Conservation (phyloP, 805 yeast genomes). For the Komagataella pseudopastoris region DNA sequence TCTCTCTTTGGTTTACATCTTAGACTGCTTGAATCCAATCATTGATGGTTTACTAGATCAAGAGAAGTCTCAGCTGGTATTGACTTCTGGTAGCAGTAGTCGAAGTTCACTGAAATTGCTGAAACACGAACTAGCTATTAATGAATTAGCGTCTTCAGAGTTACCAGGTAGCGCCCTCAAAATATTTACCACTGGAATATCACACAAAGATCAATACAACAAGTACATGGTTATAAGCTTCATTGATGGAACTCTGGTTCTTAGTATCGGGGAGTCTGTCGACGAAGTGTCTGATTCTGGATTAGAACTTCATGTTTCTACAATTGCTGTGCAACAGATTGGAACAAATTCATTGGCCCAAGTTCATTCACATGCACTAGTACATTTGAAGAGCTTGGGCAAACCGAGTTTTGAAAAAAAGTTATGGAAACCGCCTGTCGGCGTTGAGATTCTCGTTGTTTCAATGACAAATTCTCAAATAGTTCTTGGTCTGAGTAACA, state of each 20-base stretch:
- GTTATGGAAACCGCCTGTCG: conserved; percentile 76
- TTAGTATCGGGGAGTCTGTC: conserved; percentile 69
- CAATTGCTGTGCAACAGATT: conserved; percentile 57
- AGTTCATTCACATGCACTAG: conserved; percentile 55
- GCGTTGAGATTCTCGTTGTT: conserved; percentile 47
- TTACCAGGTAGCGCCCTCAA: conserved; percentile 52
- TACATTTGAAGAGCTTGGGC: conserved; percentile 31
- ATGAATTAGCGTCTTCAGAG: conserved; percentile 60
- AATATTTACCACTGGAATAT: conserved; percentile 50
- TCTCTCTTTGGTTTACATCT: conserved; percentile 40
- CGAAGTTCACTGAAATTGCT: conserved; percentile 33
- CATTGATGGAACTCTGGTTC: conserved; percentile 52
- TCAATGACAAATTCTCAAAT: conserved; percentile 57
- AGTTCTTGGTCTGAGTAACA: conserved; percentile 55
- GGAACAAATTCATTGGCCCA: conserved; percentile 57
- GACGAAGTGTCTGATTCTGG: conserved; percentile 63
- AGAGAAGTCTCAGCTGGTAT: conserved; percentile 25
- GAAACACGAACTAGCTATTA: conserved; percentile 44
- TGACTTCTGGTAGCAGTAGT: conserved; percentile 26
- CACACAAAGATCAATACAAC: conserved; percentile 32
- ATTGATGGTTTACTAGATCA: conserved; percentile 21
- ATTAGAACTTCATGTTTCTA: conserved; percentile 38
- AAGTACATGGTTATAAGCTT: conserved; percentile 55
- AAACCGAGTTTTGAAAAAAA: conserved; percentile 17
- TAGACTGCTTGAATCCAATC: conserved; percentile 41